Conservation (phyloP, 768 basidiomycete genomes). For the Hydnomerulius pinastri region DNA sequence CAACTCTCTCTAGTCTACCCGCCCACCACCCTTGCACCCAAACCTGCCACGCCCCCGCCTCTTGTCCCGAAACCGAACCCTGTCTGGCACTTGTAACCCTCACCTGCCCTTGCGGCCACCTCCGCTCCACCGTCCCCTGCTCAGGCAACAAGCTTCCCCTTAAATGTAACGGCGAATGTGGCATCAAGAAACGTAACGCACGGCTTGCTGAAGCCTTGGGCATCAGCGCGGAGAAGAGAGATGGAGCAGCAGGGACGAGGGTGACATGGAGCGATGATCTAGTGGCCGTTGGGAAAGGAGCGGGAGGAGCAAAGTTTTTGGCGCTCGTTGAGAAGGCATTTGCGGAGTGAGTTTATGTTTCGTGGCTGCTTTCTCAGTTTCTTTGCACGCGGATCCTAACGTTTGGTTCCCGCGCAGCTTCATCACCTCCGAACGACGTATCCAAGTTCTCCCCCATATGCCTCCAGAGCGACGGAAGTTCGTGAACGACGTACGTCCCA, state of each 20-base stretch:
- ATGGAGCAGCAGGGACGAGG: constrained; percentile 28
- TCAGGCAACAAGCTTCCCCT: constrained; percentile 48
- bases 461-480: constrained; percentile 79
- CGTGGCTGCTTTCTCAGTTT: constrained; percentile 18
- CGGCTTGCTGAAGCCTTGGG: constrained; percentile 90
- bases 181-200: constrained; percentile 83
- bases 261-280: constrained; percentile 67
- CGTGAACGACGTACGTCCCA: constrained; percentile 68
- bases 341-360: constrained; percentile 61
- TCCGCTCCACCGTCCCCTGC: constrained; percentile 74
- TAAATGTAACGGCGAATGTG: constrained; percentile 85
- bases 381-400: constrained; percentile 1
- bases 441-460: constrained; percentile 80
- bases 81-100: constrained; percentile 70
- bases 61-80: constrained; percentile 78
- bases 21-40: constrained; percentile 72
- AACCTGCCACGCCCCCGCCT: constrained; percentile 86
- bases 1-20: constrained; percentile 49
- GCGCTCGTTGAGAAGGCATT: constrained; percentile 78
- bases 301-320: constrained; percentile 64
- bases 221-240: constrained; percentile 59
- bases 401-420: constrained; percentile 48
- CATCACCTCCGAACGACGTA: constrained; percentile 61
- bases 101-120: constrained; percentile 81
- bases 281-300: constrained; percentile 51